A percentile compares a stretch with the other conserved stretches of the same genome.
phyloP scores from a whole-genome alignment of 371 early-diverging fungal species.

The Lichtheimia ramosa region DNA sequence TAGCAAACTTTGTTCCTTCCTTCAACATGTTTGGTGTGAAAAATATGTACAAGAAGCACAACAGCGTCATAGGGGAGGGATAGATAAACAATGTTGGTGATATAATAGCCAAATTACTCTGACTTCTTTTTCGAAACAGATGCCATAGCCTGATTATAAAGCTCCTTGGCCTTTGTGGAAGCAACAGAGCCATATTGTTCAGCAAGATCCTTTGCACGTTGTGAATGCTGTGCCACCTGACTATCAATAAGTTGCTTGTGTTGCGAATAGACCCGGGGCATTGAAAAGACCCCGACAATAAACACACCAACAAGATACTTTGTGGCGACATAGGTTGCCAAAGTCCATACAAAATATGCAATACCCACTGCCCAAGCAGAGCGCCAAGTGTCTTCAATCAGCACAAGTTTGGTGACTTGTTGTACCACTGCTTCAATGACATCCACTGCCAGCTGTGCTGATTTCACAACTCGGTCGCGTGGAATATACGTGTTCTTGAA shows the following conservation, averaged over 20 bases:
- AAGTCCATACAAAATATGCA: conserved; percentile 56
- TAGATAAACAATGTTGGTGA: no score
- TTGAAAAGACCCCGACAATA: conserved; percentile 43
- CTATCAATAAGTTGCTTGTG: conserved; percentile 53
- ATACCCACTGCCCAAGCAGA: conserved; percentile 45
- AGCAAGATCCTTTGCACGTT: conserved; percentile 27
- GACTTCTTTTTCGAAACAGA: conserved; percentile 11
- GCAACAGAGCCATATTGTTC: conserved; percentile 36
- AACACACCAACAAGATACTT: conserved; percentile 51
- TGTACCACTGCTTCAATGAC: conserved; percentile 46
- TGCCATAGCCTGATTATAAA: conserved; percentile 18
- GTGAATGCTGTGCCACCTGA: conserved; percentile 42
- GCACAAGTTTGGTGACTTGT: conserved; percentile 48
- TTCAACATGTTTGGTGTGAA: not conserved
- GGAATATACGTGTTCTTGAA: conserved; percentile 13
- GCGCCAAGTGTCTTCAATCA: conserved; percentile 56
- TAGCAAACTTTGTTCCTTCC: no score
- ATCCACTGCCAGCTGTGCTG: conserved; percentile 43
- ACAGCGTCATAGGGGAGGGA: no score
- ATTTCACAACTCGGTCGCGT: conserved; percentile 39
- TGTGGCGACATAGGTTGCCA: conserved; percentile 58
- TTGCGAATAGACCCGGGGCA: conserved; percentile 55
- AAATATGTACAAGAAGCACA: not conserved
- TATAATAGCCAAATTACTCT: conserved; percentile 1
- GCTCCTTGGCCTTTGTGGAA: conserved; percentile 26